Evolutionary conservation across 192 early-diverging fungal species (phyloP), one percentile per base, ranked within the genome.

Genomic region (Gaertneriomyces semiglobifer): DNA sequence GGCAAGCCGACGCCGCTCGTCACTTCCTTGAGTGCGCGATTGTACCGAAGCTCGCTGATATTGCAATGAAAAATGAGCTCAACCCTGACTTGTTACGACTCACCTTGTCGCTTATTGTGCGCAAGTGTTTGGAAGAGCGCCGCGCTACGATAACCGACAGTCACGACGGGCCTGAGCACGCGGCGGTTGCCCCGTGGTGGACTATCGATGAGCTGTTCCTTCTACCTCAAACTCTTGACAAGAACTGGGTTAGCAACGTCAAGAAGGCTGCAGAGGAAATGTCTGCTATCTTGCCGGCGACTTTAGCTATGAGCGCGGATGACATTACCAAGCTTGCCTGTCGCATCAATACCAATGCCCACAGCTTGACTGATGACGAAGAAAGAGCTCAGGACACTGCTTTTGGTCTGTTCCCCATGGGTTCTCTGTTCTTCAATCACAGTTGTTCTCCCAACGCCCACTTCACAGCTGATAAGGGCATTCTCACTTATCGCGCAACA

Each of bases 401-500:
- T 5, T 72, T 87, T 50, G 88, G 83, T 6, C 59, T 90, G 57
- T 90, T 81, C 67, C 89, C 89, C 19, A 68, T 88, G 68, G 82
- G 78, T n/a, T 72, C 83, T 12, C 78, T 88, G 53, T 72, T 72
- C 63, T 72, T 72, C 57, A 63, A 47, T 53, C 87, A 90, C 76
- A 84, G 81, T 62, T 90, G 89, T 75, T 82, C 72, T 41, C 89
- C 89, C 44, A 90, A 90, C 75, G 81, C 84, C 78, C 77, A 82
- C 40, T 85, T 83, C 68, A 74, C 85, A 20, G 83, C 82, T 44
- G 75, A 81, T 52, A 47, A 62, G 39, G 88, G 84, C 44, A 59
- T 76, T n/a, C 61, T 90, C 39, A 74, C 72, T 14, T 77, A 89
- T 54, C 86, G 87, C 56, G 84, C 86, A 11, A 63, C 88, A 42